A percentile compares a stretch with the other conserved stretches of the same genome.
Evolutionary conservation across 2,329 filamentous ascomycete species (phyloP).

Genomic region (Aspergillus candidus): DNA sequence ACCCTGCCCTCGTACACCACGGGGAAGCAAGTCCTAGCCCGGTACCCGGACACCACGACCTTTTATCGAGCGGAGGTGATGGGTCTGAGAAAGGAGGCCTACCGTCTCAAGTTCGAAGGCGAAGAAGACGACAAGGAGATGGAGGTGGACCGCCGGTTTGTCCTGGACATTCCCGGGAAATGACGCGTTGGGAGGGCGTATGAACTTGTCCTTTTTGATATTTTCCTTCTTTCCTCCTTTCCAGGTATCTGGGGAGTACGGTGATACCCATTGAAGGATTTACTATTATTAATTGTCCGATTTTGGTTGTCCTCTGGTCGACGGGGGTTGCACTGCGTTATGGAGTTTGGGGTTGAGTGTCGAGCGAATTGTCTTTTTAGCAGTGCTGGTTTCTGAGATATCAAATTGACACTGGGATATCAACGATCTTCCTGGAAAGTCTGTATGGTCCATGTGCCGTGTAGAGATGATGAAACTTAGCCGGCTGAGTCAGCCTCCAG

Average conservation of each 20-base stretch:
- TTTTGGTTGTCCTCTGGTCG: too few relatives aligned
- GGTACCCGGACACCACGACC: conserved; percentile 78
- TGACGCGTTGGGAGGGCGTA: conserved; percentile 13
- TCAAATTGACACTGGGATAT: too few relatives aligned
- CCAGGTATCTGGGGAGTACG: conserved; percentile 11
- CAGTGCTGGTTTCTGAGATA: too few relatives aligned
- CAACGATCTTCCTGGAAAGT: too few relatives aligned
- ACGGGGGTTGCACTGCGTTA: too few relatives aligned
- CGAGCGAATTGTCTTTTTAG: too few relatives aligned
- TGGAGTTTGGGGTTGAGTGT: too few relatives aligned
- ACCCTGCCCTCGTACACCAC: conserved; percentile 56
- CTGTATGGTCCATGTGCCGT: too few relatives aligned
- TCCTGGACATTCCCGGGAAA: conserved; percentile 62
- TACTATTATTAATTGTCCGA: too few relatives aligned
- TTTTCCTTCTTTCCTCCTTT: conserved; percentile 6
- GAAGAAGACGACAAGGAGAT: conserved; percentile 69
- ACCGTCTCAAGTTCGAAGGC: conserved; percentile 66
- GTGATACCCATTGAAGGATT: conserved; percentile 21
- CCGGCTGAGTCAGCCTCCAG: conserved; percentile 10
- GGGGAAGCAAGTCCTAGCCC: conserved; percentile 67
- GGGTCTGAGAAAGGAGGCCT: conserved; percentile 52
- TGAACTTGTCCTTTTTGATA: conserved; percentile 5
- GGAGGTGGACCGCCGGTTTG: conserved; percentile 68
- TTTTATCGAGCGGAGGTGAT: conserved; percentile 82
- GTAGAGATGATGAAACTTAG: too few relatives aligned